phyloP scores from a whole-genome alignment of 2,329 filamentous ascomycete genomes.

The Rutstroemia sp. region DNA sequence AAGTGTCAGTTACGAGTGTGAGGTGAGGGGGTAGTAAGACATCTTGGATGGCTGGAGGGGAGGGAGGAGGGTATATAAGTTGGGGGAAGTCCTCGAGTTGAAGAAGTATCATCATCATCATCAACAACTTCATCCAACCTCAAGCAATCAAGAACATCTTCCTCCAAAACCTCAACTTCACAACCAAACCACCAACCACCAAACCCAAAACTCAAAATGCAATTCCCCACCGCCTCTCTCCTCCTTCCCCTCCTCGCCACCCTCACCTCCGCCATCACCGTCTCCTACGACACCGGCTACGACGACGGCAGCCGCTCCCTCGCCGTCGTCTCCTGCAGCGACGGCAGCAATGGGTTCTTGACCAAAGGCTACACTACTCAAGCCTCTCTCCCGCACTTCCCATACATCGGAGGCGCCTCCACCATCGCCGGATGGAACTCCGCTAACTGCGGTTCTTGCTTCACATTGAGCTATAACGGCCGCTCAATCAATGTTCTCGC shows the following conservation, averaged over 20 bases:
- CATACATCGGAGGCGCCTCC: conserved; percentile 47
- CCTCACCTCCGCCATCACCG: conserved; percentile 35
- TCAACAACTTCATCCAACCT: neutral
- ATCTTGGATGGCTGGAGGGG: neutral
- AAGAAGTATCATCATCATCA: neutral
- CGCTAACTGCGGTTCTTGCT: conserved; percentile 52
- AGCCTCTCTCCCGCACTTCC: conserved; percentile 42
- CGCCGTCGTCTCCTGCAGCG: conserved; percentile 54
- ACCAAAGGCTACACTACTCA: conserved; percentile 46
- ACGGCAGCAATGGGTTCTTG: conserved; percentile 59
- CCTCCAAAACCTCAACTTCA: neutral
- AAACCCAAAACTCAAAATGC: conserved; percentile 29
- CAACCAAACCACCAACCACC: neutral
- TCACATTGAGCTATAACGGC: conserved; percentile 44
- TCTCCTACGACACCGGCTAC: conserved; percentile 68
- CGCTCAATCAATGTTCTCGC: conserved; percentile 47
- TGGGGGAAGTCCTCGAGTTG: neutral
- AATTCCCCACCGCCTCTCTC: conserved; percentile 33
- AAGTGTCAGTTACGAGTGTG: conserved; percentile 1
- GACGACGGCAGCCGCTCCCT: conserved; percentile 52
- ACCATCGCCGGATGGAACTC: conserved; percentile 48
- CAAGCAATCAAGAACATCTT: neutral
- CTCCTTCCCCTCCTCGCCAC: conserved; percentile 33
- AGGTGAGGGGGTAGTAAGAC: neutral
- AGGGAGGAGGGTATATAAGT: neutral